A percentile compares a stretch with the other conserved stretches of the same genome.
Evolutionary conservation across 2,329 filamentous ascomycete genomes (phyloP).

Genomic region (Hypomyces perniciosus): DNA sequence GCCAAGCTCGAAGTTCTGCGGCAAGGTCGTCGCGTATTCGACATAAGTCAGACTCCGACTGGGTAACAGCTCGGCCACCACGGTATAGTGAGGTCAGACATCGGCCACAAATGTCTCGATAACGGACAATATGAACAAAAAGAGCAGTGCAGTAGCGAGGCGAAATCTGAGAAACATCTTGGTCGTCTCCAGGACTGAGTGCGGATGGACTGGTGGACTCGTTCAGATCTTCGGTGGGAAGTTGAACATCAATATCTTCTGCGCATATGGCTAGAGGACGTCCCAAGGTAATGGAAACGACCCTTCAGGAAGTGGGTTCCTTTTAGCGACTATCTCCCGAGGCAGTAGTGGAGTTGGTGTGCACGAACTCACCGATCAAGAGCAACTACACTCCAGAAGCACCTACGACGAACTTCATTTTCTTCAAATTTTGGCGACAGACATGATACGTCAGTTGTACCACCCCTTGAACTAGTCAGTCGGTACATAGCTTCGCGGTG

Average conservation of each 20-base stretch:
- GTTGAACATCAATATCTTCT: conserved; percentile 35
- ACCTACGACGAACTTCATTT: conserved; percentile 31
- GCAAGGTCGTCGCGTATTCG: conserved; percentile 20
- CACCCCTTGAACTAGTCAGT: conserved; percentile 4
- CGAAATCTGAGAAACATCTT: conserved; percentile 15
- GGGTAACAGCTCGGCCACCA: conserved; percentile 13
- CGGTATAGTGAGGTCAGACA: conserved; percentile 31
- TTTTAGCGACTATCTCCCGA: too few species aligned
- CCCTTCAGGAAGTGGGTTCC: too few species aligned
- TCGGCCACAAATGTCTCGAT: conserved; percentile 35
- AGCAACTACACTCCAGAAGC: conserved; percentile 38
- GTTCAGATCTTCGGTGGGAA: conserved; percentile 24
- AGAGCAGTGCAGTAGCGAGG: conserved; percentile 24
- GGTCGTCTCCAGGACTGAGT: conserved; percentile 7
- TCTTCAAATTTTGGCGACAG: conserved; percentile 16
- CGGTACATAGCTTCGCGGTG: conserved; percentile 33
- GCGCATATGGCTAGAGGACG: conserved; percentile 34
- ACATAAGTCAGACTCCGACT: not conserved
- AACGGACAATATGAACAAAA: conserved; percentile 35
- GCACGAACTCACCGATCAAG: conserved; percentile 26
- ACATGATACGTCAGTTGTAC: not conserved
- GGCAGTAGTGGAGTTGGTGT: too few species aligned
- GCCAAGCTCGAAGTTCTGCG: conserved; percentile 28
- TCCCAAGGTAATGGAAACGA: too few species aligned
- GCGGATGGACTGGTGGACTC: conserved; percentile 13